Percentiles rank a stretch among this genome's conserved stretches.
Evolutionary conservation across 176 grass and related monocot species (phyloP).

Genomic region (Pontederia paniculata): DNA sequence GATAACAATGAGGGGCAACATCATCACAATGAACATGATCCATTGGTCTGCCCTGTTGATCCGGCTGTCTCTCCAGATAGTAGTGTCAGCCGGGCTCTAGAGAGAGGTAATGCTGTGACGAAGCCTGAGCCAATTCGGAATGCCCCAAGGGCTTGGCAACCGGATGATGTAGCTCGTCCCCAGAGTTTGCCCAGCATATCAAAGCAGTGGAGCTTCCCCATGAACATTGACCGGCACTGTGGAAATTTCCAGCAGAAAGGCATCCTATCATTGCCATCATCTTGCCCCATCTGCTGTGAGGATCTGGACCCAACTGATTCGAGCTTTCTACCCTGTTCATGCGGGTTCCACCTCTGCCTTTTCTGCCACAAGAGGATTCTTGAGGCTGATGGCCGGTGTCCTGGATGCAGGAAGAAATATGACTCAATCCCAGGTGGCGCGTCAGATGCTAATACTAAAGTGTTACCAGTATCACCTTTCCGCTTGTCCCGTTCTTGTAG

Average conservation of each 20-base stretch:
- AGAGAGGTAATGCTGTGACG: background rate
- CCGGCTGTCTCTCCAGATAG: background rate
- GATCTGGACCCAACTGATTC: background rate
- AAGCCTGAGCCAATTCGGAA: background rate
- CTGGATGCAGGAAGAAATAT: background rate
- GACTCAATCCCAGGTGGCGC: background rate
- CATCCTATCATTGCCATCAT: no score
- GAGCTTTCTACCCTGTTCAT: constrained; percentile 3
- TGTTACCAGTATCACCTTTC: background rate
- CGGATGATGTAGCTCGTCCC: background rate
- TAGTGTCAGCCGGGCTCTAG: background rate
- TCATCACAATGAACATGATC: background rate
- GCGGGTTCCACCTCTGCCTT: constrained; percentile 6
- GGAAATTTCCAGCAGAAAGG: background rate
- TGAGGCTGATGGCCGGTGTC: background rate
- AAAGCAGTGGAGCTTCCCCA: background rate
- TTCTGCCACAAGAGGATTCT: constrained; percentile 2
- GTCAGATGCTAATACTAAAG: background rate
- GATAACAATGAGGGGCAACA: background rate
- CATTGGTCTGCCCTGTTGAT: background rate
- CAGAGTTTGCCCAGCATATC: background rate
- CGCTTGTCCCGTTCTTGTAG: background rate
- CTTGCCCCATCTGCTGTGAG: background rate
- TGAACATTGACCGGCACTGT: background rate
- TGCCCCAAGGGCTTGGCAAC: background rate